phyloP scores from a whole-genome alignment of 768 basidiomycete species.

The Rhodotorula kratochvilovae region DNA sequence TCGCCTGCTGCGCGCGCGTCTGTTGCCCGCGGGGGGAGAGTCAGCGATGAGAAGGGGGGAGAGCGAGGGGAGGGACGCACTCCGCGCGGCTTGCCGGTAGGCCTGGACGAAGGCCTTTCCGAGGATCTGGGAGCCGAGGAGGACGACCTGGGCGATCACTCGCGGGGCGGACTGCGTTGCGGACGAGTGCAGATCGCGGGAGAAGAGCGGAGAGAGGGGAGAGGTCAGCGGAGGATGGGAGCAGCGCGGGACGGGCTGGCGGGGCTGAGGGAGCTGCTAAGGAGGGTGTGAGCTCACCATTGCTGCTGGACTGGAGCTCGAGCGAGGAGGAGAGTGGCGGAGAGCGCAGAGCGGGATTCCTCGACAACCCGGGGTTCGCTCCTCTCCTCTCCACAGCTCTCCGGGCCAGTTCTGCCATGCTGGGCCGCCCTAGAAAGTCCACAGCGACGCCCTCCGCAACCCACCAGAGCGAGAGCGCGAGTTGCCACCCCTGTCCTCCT shows the following conservation, averaged over 20 bases:
- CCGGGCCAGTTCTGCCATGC: too few species aligned
- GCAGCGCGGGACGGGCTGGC: too few species aligned
- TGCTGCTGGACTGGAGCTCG: background rate
- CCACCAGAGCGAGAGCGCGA: too few species aligned
- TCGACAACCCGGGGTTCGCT: too few species aligned
- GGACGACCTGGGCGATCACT: slow-evolving; percentile 69
- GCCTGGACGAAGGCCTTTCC: slow-evolving; percentile 90
- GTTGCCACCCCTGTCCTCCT: too few species aligned
- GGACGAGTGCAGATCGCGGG: background rate
- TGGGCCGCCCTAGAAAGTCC: background rate
- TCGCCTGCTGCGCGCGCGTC: slow-evolving; percentile 55
- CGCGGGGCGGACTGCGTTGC: slow-evolving; percentile 66
- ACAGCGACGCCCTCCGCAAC: too few species aligned
- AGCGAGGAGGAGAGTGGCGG: too few species aligned
- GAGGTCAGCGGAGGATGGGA: background rate
- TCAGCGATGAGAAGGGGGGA: background rate
- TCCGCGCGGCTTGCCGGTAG: slow-evolving; percentile 84
- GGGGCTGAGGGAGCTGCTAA: background rate
- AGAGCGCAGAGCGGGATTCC: too few species aligned
- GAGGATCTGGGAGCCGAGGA: slow-evolving; percentile 72
- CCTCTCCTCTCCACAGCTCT: too few species aligned
- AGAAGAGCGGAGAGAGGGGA: background rate
- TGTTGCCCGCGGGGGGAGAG: slow-evolving; percentile 54
- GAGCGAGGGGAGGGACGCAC: slow-evolving; percentile 53
- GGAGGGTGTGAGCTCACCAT: background rate